Evolutionary conservation across 78 protist genomes (phyloP).

Genomic region (Planoprotostelium fungivorum): DNA sequence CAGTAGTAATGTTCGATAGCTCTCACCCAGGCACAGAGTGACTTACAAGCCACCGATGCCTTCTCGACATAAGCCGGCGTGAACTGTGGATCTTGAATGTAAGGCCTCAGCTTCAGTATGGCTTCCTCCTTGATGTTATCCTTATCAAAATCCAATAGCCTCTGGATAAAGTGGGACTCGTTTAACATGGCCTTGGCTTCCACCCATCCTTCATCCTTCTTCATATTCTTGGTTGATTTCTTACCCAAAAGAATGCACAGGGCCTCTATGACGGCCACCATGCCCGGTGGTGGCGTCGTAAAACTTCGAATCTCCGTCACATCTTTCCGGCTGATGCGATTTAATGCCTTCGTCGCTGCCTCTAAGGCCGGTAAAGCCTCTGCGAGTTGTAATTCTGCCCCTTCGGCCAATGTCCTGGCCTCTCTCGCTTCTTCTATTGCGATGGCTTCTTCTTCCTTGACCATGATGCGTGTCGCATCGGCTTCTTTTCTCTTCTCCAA

Average conservation of each 20-base stretch:
- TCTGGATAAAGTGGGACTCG: slow-evolving; percentile 29
- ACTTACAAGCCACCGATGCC: slow-evolving; percentile 25
- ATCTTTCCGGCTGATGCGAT: slow-evolving; percentile 41
- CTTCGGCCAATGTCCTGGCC: slow-evolving; percentile 3
- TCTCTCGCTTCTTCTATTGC: slow-evolving; percentile 1
- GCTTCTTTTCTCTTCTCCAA: background rate
- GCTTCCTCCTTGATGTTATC: slow-evolving; percentile 65
- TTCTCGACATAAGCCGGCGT: slow-evolving; percentile 40
- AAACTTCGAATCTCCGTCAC: slow-evolving; percentile 63
- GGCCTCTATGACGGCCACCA: slow-evolving; percentile 67
- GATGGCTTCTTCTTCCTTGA: background rate
- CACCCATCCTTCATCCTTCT: slow-evolving; percentile 65
- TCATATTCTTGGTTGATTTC: slow-evolving; percentile 19
- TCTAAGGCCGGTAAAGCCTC: slow-evolving; percentile 75
- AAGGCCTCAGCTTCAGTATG: slow-evolving; percentile 35
- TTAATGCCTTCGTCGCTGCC: slow-evolving; percentile 64
- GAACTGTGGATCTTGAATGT: slow-evolving; percentile 35
- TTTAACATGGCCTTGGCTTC: slow-evolving; percentile 42
- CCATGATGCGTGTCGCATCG: background rate
- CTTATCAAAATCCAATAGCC: slow-evolving; percentile 44
- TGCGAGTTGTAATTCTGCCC: slow-evolving; percentile 47
- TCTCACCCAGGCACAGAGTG: slow-evolving; percentile 71
- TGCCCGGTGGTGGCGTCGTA: slow-evolving; percentile 75
- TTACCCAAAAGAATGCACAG: slow-evolving; percentile 63
- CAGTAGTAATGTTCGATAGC: slow-evolving; percentile 59